Base-by-base conservation (phyloP, 768 basidiomycete species). In the Lentinula edodes region DNA sequence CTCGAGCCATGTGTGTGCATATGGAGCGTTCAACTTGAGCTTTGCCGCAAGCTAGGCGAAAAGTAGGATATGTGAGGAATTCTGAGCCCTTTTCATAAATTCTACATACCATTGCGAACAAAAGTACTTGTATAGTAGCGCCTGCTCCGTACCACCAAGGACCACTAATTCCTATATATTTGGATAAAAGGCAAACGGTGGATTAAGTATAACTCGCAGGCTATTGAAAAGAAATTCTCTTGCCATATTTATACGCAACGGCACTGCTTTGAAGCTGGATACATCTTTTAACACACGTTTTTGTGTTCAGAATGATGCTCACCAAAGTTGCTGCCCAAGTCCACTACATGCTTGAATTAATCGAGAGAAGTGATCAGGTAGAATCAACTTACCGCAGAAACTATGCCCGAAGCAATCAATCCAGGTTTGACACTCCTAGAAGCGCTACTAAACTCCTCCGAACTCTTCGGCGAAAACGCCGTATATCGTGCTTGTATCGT, bases 361-460 rank as follows among this genome's bases (percentile, higher is more conserved):
- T 15, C 2, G 6, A 5, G 36, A 34, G 45, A 45, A n/a, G 23
- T 23, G 28, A 13, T 42, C 41, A 39, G 16, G 46, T n/a, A 13
- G 28, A 57, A 52, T 52, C 12, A 43, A 52, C 67, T 23, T 51
- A 68, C 67, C 66, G 94, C 93, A 18, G 87, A 89, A 20, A 96
- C 93, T 62, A 97, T 95, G 1, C 95, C 95, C 34, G 91, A 86
- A 0, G 94, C 93, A 62, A 97, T 95, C 50, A 98, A 78, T 12
- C 95, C 95, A 7, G 95, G 93, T 66, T 95, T 95, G 59, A 96
- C 83, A 60, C 87, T 88, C 36, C 91, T 80, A 1, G 89, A 91
- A 7, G 91, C 91, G 64, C 85, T 89, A 58, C 85, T 88, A 66
- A 93, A 93, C 69, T 93, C 91, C 71, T 95, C 93, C 0, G 92